Evolutionary conservation across 2,329 filamentous ascomycete genomes (phyloP).

Genomic region (Cladophialophora psammophila): DNA sequence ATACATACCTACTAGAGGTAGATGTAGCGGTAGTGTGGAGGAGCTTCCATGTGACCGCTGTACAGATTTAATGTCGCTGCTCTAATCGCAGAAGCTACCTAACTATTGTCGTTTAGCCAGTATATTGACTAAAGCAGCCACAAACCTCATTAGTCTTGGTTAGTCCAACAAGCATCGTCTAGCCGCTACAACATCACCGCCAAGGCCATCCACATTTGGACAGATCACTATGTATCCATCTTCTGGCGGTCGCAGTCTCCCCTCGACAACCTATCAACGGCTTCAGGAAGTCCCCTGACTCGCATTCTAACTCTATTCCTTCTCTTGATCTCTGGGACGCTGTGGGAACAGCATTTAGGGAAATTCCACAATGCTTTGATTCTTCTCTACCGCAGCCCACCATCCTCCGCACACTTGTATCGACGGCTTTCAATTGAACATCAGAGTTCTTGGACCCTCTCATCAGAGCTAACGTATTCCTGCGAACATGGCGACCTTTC

Average conservation of each 20-base stretch:
- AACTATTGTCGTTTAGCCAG: neutral
- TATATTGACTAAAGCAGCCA: neutral
- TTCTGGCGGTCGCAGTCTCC: conserved; percentile 7
- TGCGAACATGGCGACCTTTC: conserved; percentile 83
- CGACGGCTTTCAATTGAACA: neutral
- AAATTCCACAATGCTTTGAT: conserved; percentile 10
- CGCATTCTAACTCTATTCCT: neutral
- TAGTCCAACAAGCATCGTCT: neutral
- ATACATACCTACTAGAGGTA: too few relatives aligned
- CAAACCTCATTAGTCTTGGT: neutral
- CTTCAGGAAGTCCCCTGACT: conserved; percentile 10
- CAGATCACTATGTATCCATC: conserved; percentile 17
- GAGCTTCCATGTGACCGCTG: too few relatives aligned
- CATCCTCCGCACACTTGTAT: neutral
- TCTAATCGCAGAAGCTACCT: neutral
- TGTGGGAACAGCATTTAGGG: neutral
- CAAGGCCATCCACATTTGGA: conserved; percentile 26
- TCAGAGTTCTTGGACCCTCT: neutral
- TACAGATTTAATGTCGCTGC: too few relatives aligned
- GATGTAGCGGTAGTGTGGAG: too few relatives aligned
- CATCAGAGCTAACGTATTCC: neutral
- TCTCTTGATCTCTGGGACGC: conserved; percentile 1
- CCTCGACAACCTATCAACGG: conserved; percentile 7
- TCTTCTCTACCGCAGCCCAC: neutral
- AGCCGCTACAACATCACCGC: neutral